These are phyloP conservation scores for Agaricus sinodeliciosus DNA, from an alignment of 768 basidiomycete genomes.

Conservation along the genomic window DNA sequence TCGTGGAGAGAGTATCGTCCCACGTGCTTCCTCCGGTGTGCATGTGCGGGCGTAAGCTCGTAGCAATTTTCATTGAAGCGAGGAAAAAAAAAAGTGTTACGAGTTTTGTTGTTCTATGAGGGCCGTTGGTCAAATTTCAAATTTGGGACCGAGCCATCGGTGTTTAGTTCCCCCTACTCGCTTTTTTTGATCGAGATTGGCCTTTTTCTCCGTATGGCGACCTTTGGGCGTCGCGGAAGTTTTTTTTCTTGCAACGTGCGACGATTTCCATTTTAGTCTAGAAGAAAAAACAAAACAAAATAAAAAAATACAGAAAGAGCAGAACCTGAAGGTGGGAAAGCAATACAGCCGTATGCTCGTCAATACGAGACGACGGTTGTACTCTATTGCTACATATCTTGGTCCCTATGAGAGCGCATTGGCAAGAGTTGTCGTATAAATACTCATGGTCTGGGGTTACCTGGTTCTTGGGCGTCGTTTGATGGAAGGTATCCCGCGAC, in stretches of 20 bases:
- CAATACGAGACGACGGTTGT: no score
- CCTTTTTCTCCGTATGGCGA: background rate
- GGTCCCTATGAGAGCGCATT: no score
- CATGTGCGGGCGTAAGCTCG: background rate
- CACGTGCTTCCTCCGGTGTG: background rate
- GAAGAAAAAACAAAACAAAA: background rate
- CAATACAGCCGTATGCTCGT: no score
- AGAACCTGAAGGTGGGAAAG: background rate
- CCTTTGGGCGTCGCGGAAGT: background rate
- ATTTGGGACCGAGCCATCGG: conserved; percentile 1
- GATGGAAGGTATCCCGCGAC: conserved; percentile 1
- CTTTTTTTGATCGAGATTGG: conserved; percentile 6
- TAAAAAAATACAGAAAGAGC: background rate
- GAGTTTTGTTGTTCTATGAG: no score
- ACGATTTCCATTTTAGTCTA: conserved; percentile 3
- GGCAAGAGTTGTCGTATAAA: no score
- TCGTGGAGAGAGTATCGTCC: background rate
- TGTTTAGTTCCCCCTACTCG: background rate
- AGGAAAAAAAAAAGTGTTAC: no score
- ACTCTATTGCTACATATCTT: no score
- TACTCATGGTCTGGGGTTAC: background rate
- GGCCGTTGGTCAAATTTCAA: no score
- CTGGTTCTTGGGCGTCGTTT: conserved; percentile 1
- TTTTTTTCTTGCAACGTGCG: conserved; percentile 5
- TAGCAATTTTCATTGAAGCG: background rate